Percentiles rank a stretch among this genome's conserved stretches.
phyloP scores from a whole-genome alignment of 345 rosid species.

The Balakata baccata region DNA sequence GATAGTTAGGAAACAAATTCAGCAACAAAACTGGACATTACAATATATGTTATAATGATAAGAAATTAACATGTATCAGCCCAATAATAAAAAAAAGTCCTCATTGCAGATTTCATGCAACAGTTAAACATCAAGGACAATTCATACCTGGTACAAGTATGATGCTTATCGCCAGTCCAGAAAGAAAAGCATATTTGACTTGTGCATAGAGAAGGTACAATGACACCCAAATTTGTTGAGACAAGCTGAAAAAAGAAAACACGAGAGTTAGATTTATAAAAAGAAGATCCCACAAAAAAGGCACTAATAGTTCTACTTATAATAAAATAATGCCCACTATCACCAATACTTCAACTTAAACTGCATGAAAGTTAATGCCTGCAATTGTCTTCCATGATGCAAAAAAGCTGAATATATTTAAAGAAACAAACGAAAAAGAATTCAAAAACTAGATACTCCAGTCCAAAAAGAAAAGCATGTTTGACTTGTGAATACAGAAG shows the following conservation, averaged over 20 bases:
- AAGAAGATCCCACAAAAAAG: constrained; percentile 1
- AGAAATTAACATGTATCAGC: neutral
- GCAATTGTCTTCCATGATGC: neutral
- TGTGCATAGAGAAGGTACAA: constrained; percentile 80
- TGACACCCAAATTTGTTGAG: constrained; percentile 84
- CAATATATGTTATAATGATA: neutral
- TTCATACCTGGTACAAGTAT: constrained; percentile 71
- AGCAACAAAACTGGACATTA: too few relatives aligned
- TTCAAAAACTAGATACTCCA: neutral
- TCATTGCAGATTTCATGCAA: constrained; percentile 2
- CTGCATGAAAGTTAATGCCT: neutral
- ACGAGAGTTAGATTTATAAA: constrained; percentile 1
- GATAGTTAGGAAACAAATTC: too few relatives aligned
- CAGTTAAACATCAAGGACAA: constrained; percentile 9
- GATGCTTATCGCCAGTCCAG: constrained; percentile 79
- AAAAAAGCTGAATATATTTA: neutral
- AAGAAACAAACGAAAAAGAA: neutral
- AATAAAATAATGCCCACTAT: too few relatives aligned
- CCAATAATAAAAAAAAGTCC: neutral
- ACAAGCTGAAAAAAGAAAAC: constrained; percentile 61
- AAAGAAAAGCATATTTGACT: constrained; percentile 81
- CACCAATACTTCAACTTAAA: neutral
- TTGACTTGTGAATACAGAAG: too few relatives aligned
- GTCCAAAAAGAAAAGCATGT: too few relatives aligned
- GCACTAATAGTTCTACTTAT: neutral